A percentile compares a stretch with the other conserved stretches of the same genome.
Evolutionary conservation across 176 grass and related monocot species (phyloP).

Genomic region (Triticum urartu): DNA sequence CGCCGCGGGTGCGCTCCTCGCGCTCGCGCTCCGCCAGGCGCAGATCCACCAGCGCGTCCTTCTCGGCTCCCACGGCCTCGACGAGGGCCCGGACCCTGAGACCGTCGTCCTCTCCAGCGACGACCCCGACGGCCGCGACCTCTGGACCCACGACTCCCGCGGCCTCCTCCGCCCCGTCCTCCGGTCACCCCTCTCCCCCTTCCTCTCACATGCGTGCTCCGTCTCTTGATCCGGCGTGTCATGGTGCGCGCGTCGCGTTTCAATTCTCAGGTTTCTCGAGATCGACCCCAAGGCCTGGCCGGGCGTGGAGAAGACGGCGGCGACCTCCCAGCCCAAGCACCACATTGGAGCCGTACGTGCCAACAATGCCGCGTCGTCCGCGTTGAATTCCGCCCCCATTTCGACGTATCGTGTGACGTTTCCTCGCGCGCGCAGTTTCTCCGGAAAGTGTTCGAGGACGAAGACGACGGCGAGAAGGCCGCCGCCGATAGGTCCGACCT

Average conservation of each 20-base stretch:
- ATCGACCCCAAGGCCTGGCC: conserved; percentile 84
- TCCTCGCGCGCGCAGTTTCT: conserved; percentile 50
- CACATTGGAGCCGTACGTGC: conserved; percentile 78
- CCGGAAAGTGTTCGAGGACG: conserved; percentile 75
- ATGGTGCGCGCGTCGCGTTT: neutral
- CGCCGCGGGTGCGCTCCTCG: conserved; percentile 84
- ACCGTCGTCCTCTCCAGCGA: conserved; percentile 28
- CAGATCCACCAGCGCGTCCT: conserved; percentile 84
- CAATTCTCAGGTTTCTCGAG: conserved; percentile 66
- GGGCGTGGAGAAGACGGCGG: conserved; percentile 85
- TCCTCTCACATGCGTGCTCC: neutral
- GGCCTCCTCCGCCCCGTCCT: conserved; percentile 91
- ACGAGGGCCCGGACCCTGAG: conserved; percentile 34
- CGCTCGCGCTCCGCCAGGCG: conserved; percentile 86
- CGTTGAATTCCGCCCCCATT: neutral
- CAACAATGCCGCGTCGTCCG: neutral
- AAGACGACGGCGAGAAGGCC: conserved; percentile 54
- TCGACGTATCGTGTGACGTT: neutral
- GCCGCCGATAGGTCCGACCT: conserved; percentile 58
- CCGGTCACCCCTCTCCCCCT: conserved; percentile 29
- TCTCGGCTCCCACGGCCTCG: conserved; percentile 62
- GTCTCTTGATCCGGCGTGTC: neutral
- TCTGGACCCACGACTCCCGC: conserved; percentile 87
- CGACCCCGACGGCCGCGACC: conserved; percentile 43
- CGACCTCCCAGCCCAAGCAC: conserved; percentile 70